These are phyloP conservation scores for Candida verbasci DNA, from an alignment of 805 yeast genomes.

Conservation along the genomic window DNA sequence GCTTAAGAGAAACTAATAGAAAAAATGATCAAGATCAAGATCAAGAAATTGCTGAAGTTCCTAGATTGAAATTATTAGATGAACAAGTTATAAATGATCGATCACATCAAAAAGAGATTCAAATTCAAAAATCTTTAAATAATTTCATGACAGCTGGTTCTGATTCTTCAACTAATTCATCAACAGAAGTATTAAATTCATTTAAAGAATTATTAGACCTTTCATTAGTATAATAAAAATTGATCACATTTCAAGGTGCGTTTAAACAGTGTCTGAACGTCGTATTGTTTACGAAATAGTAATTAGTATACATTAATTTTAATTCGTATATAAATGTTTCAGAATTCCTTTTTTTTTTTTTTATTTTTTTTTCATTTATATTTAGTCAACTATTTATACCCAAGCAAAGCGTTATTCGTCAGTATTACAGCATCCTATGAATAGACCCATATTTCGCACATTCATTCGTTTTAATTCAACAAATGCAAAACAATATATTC, in stretches of 20 bases:
- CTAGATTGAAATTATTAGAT: not conserved
- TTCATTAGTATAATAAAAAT: constrained; percentile 4
- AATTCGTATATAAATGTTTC: not conserved
- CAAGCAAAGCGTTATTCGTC: no score
- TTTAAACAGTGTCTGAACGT: no score
- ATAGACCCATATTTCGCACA: not conserved
- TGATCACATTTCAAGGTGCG: no score
- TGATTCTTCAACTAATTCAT: not conserved
- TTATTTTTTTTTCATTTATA: not conserved
- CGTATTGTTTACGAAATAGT: not conserved
- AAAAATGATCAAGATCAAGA: constrained; percentile 1
- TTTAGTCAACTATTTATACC: no score
- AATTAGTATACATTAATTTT: not conserved
- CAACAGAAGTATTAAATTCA: not conserved
- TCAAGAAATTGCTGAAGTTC: not conserved
- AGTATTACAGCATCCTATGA: no score
- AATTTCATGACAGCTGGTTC: not conserved
- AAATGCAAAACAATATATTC: constrained; percentile 7
- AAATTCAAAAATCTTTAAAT: constrained; percentile 1
- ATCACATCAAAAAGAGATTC: not conserved
- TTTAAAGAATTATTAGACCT: constrained; percentile 4
- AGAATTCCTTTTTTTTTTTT: not conserved
- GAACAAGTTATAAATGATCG: not conserved
- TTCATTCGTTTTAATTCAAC: constrained; percentile 9
- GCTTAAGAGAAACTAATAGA: not conserved